These are phyloP conservation scores for Suillus ampliporus DNA, from an alignment of 768 basidiomycete species.

Conservation along the genomic window DNA sequence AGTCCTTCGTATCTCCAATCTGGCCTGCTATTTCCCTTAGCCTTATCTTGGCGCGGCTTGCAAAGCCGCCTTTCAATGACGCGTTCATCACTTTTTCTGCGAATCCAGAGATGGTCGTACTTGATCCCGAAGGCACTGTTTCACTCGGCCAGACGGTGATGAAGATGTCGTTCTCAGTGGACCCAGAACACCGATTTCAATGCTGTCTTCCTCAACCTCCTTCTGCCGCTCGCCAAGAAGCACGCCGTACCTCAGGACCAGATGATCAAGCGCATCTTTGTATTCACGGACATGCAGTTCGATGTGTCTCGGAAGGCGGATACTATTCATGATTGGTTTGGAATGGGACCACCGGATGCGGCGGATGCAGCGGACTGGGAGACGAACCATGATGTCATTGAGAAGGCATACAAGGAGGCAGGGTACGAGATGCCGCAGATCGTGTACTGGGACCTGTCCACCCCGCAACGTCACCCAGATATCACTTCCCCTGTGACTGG, in stretches of 20 bases:
- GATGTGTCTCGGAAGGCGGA: conserved; percentile 35
- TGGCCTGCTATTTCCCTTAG: conserved; percentile 68
- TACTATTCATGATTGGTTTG: too few relatives aligned
- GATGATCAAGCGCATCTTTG: conserved; percentile 78
- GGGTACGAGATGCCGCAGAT: conserved; percentile 78
- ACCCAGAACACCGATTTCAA: conserved; percentile 66
- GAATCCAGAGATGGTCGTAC: conserved; percentile 51
- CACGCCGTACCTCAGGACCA: conserved; percentile 65
- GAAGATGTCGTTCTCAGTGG: conserved; percentile 49
- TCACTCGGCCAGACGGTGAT: conserved; percentile 45
- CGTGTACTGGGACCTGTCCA: conserved; percentile 71
- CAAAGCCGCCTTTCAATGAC: conserved; percentile 66
- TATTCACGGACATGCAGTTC: conserved; percentile 85
- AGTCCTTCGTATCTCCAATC: conserved; percentile 48
- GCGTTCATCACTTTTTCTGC: conserved; percentile 73
- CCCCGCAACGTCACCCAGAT: conserved; percentile 17
- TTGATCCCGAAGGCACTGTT: conserved; percentile 46
- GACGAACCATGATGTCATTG: conserved; percentile 66
- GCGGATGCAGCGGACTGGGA: conserved; percentile 46
- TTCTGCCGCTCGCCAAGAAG: conserved; percentile 64
- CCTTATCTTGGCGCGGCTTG: conserved; percentile 64
- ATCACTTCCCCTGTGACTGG: conserved; percentile 53
- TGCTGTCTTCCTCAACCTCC: conserved; percentile 63
- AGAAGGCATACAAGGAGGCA: conserved; percentile 56
- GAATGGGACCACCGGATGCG: not conserved